phyloP scores from a whole-genome alignment of 306 rosid genomes.

The Dryas alaskensis region DNA sequence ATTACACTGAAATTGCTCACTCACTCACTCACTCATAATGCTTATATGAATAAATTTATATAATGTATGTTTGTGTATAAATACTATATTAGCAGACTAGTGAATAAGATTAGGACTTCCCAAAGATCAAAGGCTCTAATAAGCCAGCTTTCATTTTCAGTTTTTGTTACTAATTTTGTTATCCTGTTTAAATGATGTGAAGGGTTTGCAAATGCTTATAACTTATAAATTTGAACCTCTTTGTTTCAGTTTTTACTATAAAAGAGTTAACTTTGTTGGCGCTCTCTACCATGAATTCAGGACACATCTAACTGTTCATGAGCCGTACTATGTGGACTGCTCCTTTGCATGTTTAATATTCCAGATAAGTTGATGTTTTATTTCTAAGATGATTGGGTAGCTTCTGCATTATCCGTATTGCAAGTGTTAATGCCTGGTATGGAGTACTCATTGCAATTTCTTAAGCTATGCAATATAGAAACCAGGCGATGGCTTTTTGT shows the following conservation, averaged over 20 bases:
- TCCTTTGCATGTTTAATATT: too few relatives aligned
- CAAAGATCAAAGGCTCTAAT: not conserved
- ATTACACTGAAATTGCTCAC: not conserved
- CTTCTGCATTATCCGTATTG: conserved; percentile 19
- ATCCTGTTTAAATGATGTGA: not conserved
- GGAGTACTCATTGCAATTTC: conserved; percentile 37
- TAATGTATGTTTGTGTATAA: not conserved
- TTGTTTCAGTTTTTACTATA: not conserved
- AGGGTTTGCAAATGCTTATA: not conserved
- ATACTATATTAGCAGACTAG: not conserved
- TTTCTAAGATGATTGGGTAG: conserved; percentile 16
- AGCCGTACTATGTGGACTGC: too few relatives aligned
- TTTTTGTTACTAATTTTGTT: not conserved
- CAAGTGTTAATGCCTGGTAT: conserved; percentile 18
- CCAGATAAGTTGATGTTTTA: conserved; percentile 20
- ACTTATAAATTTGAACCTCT: not conserved
- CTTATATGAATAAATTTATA: too few relatives aligned
- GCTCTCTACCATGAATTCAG: too few relatives aligned
- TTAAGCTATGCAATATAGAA: conserved; percentile 38
- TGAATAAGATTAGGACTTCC: not conserved
- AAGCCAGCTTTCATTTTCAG: not conserved
- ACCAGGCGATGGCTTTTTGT: conserved; percentile 54
- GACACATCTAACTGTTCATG: too few relatives aligned
- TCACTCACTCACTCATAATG: too few relatives aligned
- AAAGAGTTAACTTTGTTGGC: too few relatives aligned